Conservation (phyloP, 1,284 basidiomycete genomes). For the Phellopilus nigrolimitatus region DNA sequence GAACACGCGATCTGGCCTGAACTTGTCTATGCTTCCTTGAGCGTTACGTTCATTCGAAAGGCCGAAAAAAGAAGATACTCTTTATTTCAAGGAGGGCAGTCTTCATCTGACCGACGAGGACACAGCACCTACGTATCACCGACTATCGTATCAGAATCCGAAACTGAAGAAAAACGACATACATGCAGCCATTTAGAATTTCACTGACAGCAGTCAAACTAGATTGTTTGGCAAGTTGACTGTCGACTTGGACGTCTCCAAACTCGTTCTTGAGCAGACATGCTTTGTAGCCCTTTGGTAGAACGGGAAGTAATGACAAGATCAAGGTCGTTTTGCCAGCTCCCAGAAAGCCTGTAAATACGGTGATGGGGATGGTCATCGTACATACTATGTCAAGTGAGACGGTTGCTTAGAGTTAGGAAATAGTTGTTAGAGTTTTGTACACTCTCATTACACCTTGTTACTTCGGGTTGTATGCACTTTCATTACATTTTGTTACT, state of each 20-base stretch:
- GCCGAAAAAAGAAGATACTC: constrained; percentile 39
- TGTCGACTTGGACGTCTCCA: constrained; percentile 83
- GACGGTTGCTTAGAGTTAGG: too few relatives aligned
- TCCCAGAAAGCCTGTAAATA: constrained; percentile 82
- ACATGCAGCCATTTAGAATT: constrained; percentile 92
- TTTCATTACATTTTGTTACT: neutral
- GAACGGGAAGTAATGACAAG: constrained; percentile 72
- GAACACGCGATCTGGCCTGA: constrained; percentile 80
- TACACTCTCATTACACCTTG: too few relatives aligned
- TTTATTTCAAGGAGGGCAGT: constrained; percentile 81
- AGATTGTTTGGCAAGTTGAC: constrained; percentile 79
- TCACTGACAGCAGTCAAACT: constrained; percentile 82
- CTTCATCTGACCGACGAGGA: constrained; percentile 89
- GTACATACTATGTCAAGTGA: constrained; percentile 1
- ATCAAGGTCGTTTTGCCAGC: constrained; percentile 75
- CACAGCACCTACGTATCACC: constrained; percentile 73
- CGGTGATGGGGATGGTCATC: constrained; percentile 66
- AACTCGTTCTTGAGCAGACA: constrained; percentile 89
- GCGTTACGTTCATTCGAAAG: neutral
- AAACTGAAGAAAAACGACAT: constrained; percentile 23
- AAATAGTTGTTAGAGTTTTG: too few relatives aligned
- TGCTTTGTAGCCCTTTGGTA: constrained; percentile 79
- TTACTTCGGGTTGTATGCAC: too few relatives aligned
- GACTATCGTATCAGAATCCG: too few relatives aligned
- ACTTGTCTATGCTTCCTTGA: constrained; percentile 65